Base-by-base conservation (phyloP, 2,329 filamentous ascomycete species). In the Catunica adiposa region DNA sequence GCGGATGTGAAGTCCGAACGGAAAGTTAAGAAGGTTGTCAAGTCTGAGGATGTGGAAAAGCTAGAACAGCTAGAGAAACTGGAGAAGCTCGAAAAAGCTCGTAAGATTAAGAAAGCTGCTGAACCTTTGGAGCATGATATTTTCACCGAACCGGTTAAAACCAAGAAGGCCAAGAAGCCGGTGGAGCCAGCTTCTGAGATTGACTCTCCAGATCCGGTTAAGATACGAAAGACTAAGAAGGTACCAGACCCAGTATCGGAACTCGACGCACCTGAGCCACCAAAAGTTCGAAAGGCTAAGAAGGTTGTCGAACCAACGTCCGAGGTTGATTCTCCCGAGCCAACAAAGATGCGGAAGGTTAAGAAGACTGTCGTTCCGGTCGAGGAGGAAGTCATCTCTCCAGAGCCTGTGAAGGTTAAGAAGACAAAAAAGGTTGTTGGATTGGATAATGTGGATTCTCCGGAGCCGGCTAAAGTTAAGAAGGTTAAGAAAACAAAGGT, bases 201-300 rank as follows among this genome's bases (percentile, higher is more conserved):
- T 26, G 51, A 53, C 20, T 23, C 11, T 20, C 61, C 63, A 3
- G 59, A 59, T n/a, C 59, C 58, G 40, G 48, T 37, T 9, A 51
- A 51, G 48, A 11, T 22, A 14, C 9, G 26, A 9, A 34, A 31
- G 48, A 17, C 8, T n/a, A 51, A 51, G 25, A 51, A 51, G 26
- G 48, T 37, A 25, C 14, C n/a, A 5, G 48, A 34, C 11, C n/a
- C 48, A 17, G 14, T n/a, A 7, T 51, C 25, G 6, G 52, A 54
- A 11, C 17, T 20, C 9, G 52, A 54, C 23, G 9, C 22, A 15
- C 40, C 38, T n/a, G 52, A 42, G 17, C 51, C 51, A 11, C 51
- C 51, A 15, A 29, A 34, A 23, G 42, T 55, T 15, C 46, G 42
- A 40, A 22, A 37, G 26, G 26, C 23, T 5, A 55, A 55, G 53